Base-by-base conservation (phyloP, 2,329 filamentous ascomycete species). In the Pleoardoris graminearum region DNA sequence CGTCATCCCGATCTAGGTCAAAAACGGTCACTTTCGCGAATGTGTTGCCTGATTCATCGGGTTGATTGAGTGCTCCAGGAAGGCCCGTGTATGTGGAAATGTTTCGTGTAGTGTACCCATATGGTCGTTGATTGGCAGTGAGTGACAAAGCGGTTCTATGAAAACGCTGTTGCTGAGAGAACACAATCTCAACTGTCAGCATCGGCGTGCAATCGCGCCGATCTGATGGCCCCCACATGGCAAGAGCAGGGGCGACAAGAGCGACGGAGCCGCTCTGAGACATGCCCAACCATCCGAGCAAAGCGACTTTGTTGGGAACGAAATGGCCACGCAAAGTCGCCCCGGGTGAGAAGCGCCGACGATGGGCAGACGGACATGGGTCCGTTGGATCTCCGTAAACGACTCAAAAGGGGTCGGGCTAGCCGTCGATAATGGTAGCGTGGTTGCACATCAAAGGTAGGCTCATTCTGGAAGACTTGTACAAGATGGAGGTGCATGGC, bases 391-490 rank as follows among this genome's bases (percentile, higher is more conserved):
- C 43, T 6, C 23, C 30, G 36, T 32, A 30, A 12, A 32, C 30
- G 39, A 36, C 33, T 27, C 33, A 25, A n/a, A n/a, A n/a, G n/a
- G n/a, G n/a, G n/a, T n/a, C n/a, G n/a, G n/a, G n/a, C n/a, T n/a
- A n/a, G n/a, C n/a, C n/a, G n/a, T n/a, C n/a, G n/a, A n/a, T n/a
- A n/a, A n/a, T n/a, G n/a, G n/a, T n/a, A n/a, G n/a, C n/a, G n/a
- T n/a, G n/a, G n/a, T n/a, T n/a, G n/a, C n/a, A n/a, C n/a, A n/a
- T n/a, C n/a, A n/a, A n/a, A n/a, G n/a, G n/a, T n/a, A n/a, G n/a
- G n/a, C 61, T 58, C 51, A 47, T 70, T 70, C 66, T 68, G 62
- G 67, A 66, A 63, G 60, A 56, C 47, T 51, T 35, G 45, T 55
- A 64, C 60, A 60, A 42, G 48, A 50, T 50, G 32, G 45, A 60